Base-by-base conservation (phyloP, 148 eudicot genomes). In the Rhododendron griersonianum region DNA sequence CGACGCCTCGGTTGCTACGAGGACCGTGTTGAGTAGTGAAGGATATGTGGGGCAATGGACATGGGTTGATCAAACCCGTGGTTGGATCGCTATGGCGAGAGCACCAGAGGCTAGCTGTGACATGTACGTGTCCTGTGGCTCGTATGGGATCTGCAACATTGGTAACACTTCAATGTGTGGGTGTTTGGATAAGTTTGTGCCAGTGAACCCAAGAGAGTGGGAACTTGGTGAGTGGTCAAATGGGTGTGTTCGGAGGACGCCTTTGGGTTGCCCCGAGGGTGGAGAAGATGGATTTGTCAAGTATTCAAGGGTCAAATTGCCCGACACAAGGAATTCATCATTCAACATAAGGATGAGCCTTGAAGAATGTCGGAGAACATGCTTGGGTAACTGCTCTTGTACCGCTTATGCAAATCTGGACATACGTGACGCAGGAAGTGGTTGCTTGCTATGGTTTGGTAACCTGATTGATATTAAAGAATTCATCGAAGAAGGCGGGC, bases 361-460 rank as follows among this genome's bases (percentile, higher is more conserved):
- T 4, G 82, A 81, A 13, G 91, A 89, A 39, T 92, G 93, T 39
- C 19, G 39, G 80, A 59, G 7, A 37, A 79, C 19, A 39, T 92
- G 93, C 87, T 83, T 88, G 79, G 77, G 47, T 39, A 92, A 88
- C 67, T 92, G 92, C 80, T 81, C 87, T 28, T 92, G 92, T 83
- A 80, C 55, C 7, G 94, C 91, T 1, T 92, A 89, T 77, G 81
- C 91, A 33, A 87, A 87, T 88, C 33, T 88, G 21, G 63, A 87
- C 45, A 61, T 88, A 7, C 87, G 83, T 1, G 73, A 18, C 0
- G 89, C 88, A 33, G 91, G 88, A 67, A 91, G 82, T 84, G 91
- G 92, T 3, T 92, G 92, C 82, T 82, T 92, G 86, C 80, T 91
- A 28, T 90, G 94, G 94, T 87, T 74, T 78, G 82, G 87, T 23